Base-by-base conservation (phyloP, 129 eudicot species). In the Heracleum sosnowskyi region DNA sequence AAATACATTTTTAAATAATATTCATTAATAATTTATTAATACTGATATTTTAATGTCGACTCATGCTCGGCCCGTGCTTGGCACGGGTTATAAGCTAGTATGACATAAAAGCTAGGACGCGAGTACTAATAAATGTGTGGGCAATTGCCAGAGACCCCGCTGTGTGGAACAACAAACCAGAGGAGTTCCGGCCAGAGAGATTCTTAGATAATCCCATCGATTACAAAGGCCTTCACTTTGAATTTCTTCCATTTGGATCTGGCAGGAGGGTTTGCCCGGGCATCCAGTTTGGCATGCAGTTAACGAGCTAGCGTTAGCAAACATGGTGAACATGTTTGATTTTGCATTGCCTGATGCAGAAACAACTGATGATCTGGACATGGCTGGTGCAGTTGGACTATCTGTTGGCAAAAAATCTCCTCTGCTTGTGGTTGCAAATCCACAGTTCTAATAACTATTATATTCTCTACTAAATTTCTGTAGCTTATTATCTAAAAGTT, bases 221-320 rank as follows among this genome's bases (percentile, higher is more conserved):
- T 74, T 82, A 72, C 35, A 87, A 74, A 76, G 92, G 97, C 36
- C 79, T 81, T 31, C 33, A 90, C 42, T 89, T 79, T 37, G 85
- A 85, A 81, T 78, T 83, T 60, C 78, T 84, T 51, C 97, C 97
- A 0, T 91, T 91, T 73, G 94, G 94, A 22, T 85, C 84, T 46
- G 92, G 97, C 10, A 75, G 92, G 73, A 91, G 94, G 80, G 87
- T 82, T 0, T 91, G 92, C 47, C 93, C 96, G 0, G 93, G 90
- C 2, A 79, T 78, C 60, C 57, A 66, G 4, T 91, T 86, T 80
- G 82, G 88, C 4, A 49, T 69, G 84, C 83, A 5, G 41, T 79
- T 40, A 73, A 35, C 29, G 90, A 86, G 85, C 86, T 88, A 24
- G 83, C 73, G 13, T 29, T 88, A 42, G 92, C 92, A 55, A 88